A percentile compares a stretch with the other conserved stretches of the same genome.
Evolutionary conservation across 1,139 yeast genomes (phyloP).

Genomic region (Sugiyamaella castrensis): DNA sequence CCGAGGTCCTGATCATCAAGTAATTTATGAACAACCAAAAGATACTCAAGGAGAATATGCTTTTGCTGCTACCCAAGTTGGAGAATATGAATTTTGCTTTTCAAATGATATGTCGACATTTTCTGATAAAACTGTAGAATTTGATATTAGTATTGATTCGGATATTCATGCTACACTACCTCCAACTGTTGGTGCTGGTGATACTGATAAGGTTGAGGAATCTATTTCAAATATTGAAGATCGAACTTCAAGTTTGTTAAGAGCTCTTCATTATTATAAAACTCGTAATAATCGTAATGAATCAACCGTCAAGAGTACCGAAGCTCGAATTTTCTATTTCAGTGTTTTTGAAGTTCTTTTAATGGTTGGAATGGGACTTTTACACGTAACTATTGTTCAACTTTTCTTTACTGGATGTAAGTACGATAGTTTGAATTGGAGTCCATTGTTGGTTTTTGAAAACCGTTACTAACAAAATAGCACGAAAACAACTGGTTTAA

Average conservation of each 20-base stretch:
- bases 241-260: slow-evolving; percentile 62
- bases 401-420: slow-evolving; percentile 53
- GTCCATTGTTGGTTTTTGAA: too few relatives aligned
- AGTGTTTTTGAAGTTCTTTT: slow-evolving; percentile 75
- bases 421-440: too few relatives aligned
- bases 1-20: slow-evolving; percentile 62
- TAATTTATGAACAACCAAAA: slow-evolving; percentile 57
- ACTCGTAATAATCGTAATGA: slow-evolving; percentile 93
- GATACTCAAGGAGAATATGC: slow-evolving; percentile 85
- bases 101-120: slow-evolving; percentile 81
- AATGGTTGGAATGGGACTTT: slow-evolving; percentile 81
- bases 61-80: slow-evolving; percentile 62
- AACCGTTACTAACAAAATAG: too few relatives aligned
- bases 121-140: slow-evolving; percentile 85
- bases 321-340: slow-evolving; percentile 80
- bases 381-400: slow-evolving; percentile 82
- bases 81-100: slow-evolving; percentile 94
- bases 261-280: slow-evolving; percentile 75
- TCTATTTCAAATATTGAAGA: slow-evolving; percentile 60
- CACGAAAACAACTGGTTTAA: slow-evolving; percentile 75
- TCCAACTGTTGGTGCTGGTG: slow-evolving; percentile 50
- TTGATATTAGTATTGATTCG: slow-evolving; percentile 57
- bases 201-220: slow-evolving; percentile 46
- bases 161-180: slow-evolving; percentile 70
- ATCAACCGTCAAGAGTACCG: slow-evolving; percentile 86